Conservation (phyloP, 2,329 filamentous ascomycete genomes). For the Blastomyces silverae region DNA sequence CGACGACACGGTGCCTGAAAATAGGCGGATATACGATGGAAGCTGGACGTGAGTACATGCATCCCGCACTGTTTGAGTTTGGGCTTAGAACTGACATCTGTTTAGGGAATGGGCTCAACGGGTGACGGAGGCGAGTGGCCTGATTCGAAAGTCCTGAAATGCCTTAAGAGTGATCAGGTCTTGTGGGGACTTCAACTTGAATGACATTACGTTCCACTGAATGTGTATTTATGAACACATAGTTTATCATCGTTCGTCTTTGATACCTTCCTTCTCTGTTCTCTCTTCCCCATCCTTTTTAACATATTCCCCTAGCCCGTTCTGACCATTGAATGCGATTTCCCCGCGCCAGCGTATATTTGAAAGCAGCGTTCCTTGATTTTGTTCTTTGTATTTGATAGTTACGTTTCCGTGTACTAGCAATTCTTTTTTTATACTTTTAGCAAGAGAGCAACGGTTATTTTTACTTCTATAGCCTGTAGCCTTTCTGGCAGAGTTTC, state of each 20-base stretch:
- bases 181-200: background rate
- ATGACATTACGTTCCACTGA: background rate
- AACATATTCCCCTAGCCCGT: background rate
- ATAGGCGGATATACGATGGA: conserved; percentile 80
- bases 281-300: background rate
- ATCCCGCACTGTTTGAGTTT: conserved; percentile 18
- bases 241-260: background rate
- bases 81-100: background rate
- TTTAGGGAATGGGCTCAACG: conserved; percentile 48
- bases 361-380: background rate
- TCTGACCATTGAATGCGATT: background rate
- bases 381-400: background rate
- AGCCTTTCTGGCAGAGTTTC: background rate
- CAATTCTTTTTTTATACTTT: background rate
- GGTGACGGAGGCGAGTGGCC: conserved; percentile 40
- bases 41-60: conserved; percentile 83
- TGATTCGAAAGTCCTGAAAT: conserved; percentile 38
- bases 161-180: background rate
- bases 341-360: background rate
- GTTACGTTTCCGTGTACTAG: background rate
- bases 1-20: conserved; percentile 60
- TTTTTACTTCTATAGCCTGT: background rate
- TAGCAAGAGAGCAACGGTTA: background rate
- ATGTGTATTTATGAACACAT: background rate
- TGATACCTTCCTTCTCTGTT: background rate